Conservation (phyloP, 768 basidiomycete species). For the Boletus patriciae region DNA sequence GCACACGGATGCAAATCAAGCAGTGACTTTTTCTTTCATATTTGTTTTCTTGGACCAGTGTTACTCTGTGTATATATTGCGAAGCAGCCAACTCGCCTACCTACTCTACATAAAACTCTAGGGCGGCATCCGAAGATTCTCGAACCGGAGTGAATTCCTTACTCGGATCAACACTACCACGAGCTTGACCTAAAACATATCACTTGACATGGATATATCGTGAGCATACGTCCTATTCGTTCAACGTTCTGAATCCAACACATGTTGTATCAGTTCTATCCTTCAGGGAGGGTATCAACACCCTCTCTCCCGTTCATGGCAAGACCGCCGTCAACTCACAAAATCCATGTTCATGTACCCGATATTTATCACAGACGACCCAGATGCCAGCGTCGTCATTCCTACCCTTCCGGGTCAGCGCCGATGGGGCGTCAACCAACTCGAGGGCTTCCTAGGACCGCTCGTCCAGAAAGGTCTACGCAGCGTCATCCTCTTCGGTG, state of each 20-base stretch:
- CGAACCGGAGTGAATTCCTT: no score
- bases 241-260: conserved; percentile 4
- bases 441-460: conserved; percentile 84
- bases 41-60: no score
- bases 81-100: no score
- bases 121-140: no score
- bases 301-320: conserved; percentile 85
- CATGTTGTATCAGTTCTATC: conserved; percentile 52
- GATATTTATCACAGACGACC: conserved; percentile 96
- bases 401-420: conserved; percentile 80
- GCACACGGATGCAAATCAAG: no score
- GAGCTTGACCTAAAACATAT: background rate
- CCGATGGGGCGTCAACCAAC: conserved; percentile 92
- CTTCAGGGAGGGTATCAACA: conserved; percentile 94
- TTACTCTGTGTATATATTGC: no score
- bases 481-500: conserved; percentile 94
- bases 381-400: conserved; percentile 79
- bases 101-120: no score
- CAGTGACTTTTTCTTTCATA: no score
- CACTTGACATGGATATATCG: conserved; percentile 44
- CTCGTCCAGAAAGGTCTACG: conserved; percentile 86
- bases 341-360: conserved; percentile 99
- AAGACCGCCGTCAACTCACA: conserved; percentile 73
- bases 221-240: conserved; percentile 25
- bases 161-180: background rate